Evolutionary conservation across 2,329 filamentous ascomycete species (phyloP), one percentile per base, ranked within the genome.

Genomic region (Colletotrichum salicis): DNA sequence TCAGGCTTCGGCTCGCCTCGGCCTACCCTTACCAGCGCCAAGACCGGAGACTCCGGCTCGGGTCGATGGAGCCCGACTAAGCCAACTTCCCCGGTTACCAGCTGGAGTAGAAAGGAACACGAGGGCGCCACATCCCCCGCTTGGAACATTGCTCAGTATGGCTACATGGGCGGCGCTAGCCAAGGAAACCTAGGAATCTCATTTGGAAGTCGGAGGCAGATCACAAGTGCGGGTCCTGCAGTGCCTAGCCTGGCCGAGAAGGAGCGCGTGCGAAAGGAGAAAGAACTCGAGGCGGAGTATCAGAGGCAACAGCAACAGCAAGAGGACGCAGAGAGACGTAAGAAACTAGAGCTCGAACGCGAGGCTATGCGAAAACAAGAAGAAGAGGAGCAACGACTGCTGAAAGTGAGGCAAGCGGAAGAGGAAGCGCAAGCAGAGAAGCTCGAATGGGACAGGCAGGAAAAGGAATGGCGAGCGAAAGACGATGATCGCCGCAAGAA

Each of bases 71-170:
- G 89, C 74, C 90, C 91, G 35, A 85, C 90, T 11, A 93, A 90
- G 77, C 90, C 90, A 2, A 86, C 86, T 5, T 81, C 85, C 70
- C 82, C 85, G 1, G 90, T 96, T 73, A 97, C 93, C 79, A 97
- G 91, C 82, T 98, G 96, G 96, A 97, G 94, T 82, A 97, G 91
- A 80, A 94, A 89, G 81, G 88, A 89, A 67, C 94, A 98, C 76
- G 93, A 98, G 81, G 90, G 89, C 19, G 88, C 87, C 56, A 98
- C 95, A 1, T 88, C 92, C 31, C 96, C 96, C 0, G 96, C 96
- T 1, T 99, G 96, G 96, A 99, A 98, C 80, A 98, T 98, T 76
- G 93, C 95, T 69, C 96, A 99, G 80, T 99, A 99, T 79, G 95
- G 96, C 8, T 99, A 98, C 82, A 96, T 98, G 93, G 96, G 96